Evolutionary conservation across 306 rosid genomes (phyloP), one percentile per base, ranked within the genome.

Genomic region (Citrullus amarus): DNA sequence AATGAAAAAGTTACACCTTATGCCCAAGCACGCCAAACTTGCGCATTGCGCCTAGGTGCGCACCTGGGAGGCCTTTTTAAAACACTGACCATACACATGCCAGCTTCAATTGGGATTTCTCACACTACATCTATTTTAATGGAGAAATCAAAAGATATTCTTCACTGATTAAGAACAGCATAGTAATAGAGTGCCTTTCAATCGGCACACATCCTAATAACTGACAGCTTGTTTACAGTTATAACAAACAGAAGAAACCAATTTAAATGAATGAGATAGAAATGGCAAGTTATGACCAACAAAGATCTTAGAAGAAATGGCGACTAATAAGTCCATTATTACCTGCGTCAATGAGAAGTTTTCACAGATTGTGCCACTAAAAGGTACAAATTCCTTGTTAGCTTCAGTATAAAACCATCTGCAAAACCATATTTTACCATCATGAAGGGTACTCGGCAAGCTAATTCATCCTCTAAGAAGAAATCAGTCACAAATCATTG

Each of bases 381-480:
- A 50, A 73, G 77, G 79, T 39, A 39, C n/a, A 57, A 57, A 76
- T 6, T 57, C 38, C 17, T 59, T 59, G 3, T 3, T 36, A 78
- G 60, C 46, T 63, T 62, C 81, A 63, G 17, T 41, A 51, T 78
- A 78, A 20, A 78, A 62, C 81, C 81, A 78, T 44, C 81, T 78
- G 75, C 81, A 63, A 78, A 77, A 61, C 34, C 54, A 60, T 55
- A 46, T 13, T 57, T 50, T 43, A 43, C 56, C 25, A 60, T 62
- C 18, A 77, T 25, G 30, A 60, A 44, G 30, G n/a, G 25, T 3
- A 78, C 34, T 15, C 43, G 3, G 36, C 43, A 73, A 71, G 59
- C 76, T 71, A 71, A 48, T 13, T 50, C 44, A 73, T 30, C 41
- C 41, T 71, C 76, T 71, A 73, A 73, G 43, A 30, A 73, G 46